These are phyloP conservation scores for Ustilago sp. DNA, from an alignment of 1,284 basidiomycete genomes.

Conservation along the genomic window DNA sequence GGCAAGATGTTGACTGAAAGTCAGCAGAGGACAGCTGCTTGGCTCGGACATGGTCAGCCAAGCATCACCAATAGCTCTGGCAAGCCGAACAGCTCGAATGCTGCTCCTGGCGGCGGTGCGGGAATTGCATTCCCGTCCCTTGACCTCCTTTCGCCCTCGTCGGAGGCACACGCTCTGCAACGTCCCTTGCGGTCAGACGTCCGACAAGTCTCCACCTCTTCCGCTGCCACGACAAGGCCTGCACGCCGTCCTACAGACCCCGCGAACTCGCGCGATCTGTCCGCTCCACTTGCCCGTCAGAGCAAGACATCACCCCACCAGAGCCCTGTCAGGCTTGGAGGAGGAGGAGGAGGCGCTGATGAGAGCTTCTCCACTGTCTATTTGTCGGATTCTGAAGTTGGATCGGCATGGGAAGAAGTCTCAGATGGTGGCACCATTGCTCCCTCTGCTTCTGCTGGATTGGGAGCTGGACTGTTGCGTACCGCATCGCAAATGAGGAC, in stretches of 20 bases:
- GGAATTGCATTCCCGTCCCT: slow-evolving; percentile 48
- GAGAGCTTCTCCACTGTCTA: slow-evolving; percentile 47
- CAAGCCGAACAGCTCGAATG: slow-evolving; percentile 4
- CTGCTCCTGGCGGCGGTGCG: background rate
- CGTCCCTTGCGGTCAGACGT: slow-evolving; percentile 27
- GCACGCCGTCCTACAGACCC: slow-evolving; percentile 17
- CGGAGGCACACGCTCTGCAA: slow-evolving; percentile 19
- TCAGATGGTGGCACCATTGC: slow-evolving; percentile 55
- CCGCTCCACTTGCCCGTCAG: background rate
- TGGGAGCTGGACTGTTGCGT: background rate
- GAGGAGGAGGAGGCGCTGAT: slow-evolving; percentile 17
- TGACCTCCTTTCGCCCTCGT: slow-evolving; percentile 29
- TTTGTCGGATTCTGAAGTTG: slow-evolving; percentile 42
- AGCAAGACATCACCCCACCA: slow-evolving; percentile 5
- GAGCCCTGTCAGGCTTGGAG: slow-evolving; percentile 17
- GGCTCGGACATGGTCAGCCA: slow-evolving; percentile 32
- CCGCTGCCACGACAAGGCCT: slow-evolving; percentile 36
- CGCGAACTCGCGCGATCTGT: background rate
- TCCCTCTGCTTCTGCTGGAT: slow-evolving; percentile 12
- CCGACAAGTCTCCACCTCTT: slow-evolving; percentile 40
- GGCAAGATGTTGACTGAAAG: slow-evolving; percentile 24
- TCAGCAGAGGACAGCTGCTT: slow-evolving; percentile 38
- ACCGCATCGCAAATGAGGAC: slow-evolving; percentile 18
- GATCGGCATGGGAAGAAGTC: slow-evolving; percentile 52
- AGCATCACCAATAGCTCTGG: background rate